Evolutionary conservation across 768 basidiomycete genomes (phyloP), one percentile per base, ranked within the genome.

Genomic region (Coprinopsis cinerea): DNA sequence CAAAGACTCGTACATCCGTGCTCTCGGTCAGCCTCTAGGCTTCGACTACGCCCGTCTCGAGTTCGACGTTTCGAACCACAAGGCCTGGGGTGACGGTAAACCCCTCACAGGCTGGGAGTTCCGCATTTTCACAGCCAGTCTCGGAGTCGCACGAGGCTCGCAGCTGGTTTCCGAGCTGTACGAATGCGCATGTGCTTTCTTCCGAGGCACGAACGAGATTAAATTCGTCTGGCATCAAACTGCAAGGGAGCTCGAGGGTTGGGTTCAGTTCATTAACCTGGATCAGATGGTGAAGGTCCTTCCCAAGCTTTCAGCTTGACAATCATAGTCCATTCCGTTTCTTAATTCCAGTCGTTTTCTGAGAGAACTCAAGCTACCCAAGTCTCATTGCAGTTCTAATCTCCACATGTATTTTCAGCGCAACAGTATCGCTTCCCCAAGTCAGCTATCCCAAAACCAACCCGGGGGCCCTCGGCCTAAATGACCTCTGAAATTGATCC

Each of bases 61-160:
- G 55, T 89, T 90, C 71, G 80, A 90, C 64, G 77, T 91, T 41
- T 82, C 56, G 9, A 75, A 75, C 30, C 69, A 78, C 54, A 73
- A 66, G 2, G 85, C 83, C 5, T 73, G 67, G 1, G 85, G 84
- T 1, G 90, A 92, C 62, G 79, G 81, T 3, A 76, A 79, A 37
- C 76, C 79, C 1, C 70, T 92, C 0, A 71, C 74, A n/a, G 90
- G 90, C 0, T 92, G 90, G 90, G 90, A 92, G 63, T 91, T 92
- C 65, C 78, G 90, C 6, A 70, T 92, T 34, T 92, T 86, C 76
- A 77, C 76, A 50, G 79, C 85, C 13, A 78, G 79, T 47, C 75
- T 91, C 14, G 86, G 84, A 13, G 82, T 89, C 2, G 78, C 79
- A 11, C 74, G 83, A 4, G 65, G 71, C 27, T 75, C 76, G 11